Percentiles rank a stretch among this genome's conserved stretches.
These are phyloP conservation scores for Elsinoe arachidis DNA, from an alignment of 2,329 filamentous ascomycete genomes.

Conservation along the genomic window DNA sequence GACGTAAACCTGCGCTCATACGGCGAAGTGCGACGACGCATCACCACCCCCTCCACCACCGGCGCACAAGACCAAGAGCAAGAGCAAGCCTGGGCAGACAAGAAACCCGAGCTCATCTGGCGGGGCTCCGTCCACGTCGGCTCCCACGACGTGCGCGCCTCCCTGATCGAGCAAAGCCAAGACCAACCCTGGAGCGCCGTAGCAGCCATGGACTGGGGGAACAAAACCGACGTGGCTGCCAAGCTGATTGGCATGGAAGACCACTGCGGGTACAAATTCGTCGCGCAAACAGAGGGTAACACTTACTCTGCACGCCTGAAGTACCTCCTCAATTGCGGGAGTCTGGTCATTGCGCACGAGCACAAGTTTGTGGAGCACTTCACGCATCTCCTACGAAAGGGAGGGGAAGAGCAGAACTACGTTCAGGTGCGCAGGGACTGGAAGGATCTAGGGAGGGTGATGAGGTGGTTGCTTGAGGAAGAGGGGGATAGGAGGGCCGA, in stretches of 20 bases:
- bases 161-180: slow-evolving; percentile 31
- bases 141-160: slow-evolving; percentile 29
- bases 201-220: slow-evolving; percentile 19
- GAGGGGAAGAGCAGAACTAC: slow-evolving; percentile 25
- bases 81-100: slow-evolving; percentile 26
- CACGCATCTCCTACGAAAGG: slow-evolving; percentile 23
- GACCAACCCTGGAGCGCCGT: slow-evolving; percentile 42
- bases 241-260: slow-evolving; percentile 15
- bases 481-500: slow-evolving; percentile 18
- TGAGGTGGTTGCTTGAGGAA: background rate
- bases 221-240: slow-evolving; percentile 9
- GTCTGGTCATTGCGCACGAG: slow-evolving; percentile 24
- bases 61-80: slow-evolving; percentile 16
- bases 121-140: slow-evolving; percentile 36
- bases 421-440: slow-evolving; percentile 25
- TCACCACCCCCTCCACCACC: slow-evolving; percentile 22
- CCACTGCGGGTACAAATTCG: slow-evolving; percentile 17
- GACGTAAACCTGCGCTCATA: slow-evolving; percentile 39
- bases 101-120: slow-evolving; percentile 42
- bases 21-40: slow-evolving; percentile 33
- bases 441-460: slow-evolving; percentile 19
- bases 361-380: slow-evolving; percentile 26
- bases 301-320: slow-evolving; percentile 29
- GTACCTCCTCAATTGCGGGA: slow-evolving; percentile 28
- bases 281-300: slow-evolving; percentile 26